A percentile compares a stretch with the other conserved stretches of the same genome.
phyloP scores from a whole-genome alignment of 495 filamentous ascomycete species.

The Neurospora tetraspora region DNA sequence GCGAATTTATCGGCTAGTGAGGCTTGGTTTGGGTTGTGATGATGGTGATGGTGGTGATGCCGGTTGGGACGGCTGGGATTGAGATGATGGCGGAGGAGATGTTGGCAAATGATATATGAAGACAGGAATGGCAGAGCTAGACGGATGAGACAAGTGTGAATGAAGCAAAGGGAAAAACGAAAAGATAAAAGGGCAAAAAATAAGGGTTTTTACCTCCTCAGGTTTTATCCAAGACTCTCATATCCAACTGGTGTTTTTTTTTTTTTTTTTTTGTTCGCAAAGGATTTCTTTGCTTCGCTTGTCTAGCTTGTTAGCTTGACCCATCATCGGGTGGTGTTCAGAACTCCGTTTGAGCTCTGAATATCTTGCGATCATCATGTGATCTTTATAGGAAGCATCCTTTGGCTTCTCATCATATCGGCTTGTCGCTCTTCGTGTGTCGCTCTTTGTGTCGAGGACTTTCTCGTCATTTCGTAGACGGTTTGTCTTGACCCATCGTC shows the following conservation, averaged over 20 bases:
- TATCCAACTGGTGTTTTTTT: neutral
- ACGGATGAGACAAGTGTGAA: neutral
- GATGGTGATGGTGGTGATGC: neutral
- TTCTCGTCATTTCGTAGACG: neutral
- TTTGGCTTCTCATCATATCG: neutral
- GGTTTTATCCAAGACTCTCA: neutral
- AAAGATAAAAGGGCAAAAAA: neutral
- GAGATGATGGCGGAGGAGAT: neutral
- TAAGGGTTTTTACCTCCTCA: neutral
- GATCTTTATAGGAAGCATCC: neutral
- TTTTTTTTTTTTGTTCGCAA: neutral
- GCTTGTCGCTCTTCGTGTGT: neutral
- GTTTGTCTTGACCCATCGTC: neutral
- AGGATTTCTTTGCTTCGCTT: neutral
- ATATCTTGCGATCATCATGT: neutral
- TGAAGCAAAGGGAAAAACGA: neutral
- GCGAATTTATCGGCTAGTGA: constrained; percentile 28
- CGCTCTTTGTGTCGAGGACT: neutral
- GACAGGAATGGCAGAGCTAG: neutral
- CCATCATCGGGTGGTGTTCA: neutral
- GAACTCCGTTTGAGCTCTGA: neutral
- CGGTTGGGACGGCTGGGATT: neutral
- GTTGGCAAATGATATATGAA: neutral
- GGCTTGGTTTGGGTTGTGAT: too few relatives aligned
- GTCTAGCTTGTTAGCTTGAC: neutral